These are phyloP conservation scores for Microdochium bolleyi DNA, from an alignment of 2,329 filamentous ascomycete species.

Conservation along the genomic window DNA sequence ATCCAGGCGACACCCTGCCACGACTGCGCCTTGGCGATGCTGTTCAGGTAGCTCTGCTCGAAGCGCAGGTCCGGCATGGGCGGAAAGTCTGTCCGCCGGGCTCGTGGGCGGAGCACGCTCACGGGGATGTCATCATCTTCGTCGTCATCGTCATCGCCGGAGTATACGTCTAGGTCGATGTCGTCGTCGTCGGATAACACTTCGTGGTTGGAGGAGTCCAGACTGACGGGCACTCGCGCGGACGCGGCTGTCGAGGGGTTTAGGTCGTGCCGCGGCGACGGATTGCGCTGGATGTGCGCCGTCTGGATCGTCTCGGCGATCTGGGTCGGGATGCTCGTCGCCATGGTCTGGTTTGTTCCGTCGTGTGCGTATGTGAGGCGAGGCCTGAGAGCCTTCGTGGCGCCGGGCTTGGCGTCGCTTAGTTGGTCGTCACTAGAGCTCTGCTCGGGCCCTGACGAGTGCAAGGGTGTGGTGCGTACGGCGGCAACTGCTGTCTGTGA, in stretches of 20 bases:
- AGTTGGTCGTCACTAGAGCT: too few species aligned
- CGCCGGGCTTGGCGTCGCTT: too few species aligned
- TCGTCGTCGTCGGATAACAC: constrained; percentile 22
- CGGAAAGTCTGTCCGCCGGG: constrained; percentile 32
- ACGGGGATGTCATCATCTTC: constrained; percentile 63
- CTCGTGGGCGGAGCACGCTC: constrained; percentile 48
- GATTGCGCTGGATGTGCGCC: constrained; percentile 65
- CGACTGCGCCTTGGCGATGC: constrained; percentile 70
- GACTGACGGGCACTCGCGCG: constrained; percentile 51
- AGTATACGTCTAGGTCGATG: constrained; percentile 27
- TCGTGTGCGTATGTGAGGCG: not conserved
- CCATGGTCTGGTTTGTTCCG: constrained; percentile 30
- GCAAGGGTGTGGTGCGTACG: too few species aligned
- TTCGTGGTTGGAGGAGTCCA: constrained; percentile 13
- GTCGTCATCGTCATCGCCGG: constrained; percentile 36
- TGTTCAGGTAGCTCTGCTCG: constrained; percentile 95
- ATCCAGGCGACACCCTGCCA: constrained; percentile 78
- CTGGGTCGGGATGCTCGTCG: constrained; percentile 51
- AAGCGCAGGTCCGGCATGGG: constrained; percentile 85
- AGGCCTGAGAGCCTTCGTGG: too few species aligned
- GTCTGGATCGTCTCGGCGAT: constrained; percentile 75
- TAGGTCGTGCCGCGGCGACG: constrained; percentile 66
- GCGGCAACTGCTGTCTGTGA: not conserved
- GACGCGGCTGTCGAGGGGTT: constrained; percentile 74
- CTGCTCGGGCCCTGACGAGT: too few species aligned